Percentiles rank a stretch among this genome's conserved stretches.
Conservation (phyloP, 1,284 basidiomycete genomes). For the Ustilago crameri region DNA sequence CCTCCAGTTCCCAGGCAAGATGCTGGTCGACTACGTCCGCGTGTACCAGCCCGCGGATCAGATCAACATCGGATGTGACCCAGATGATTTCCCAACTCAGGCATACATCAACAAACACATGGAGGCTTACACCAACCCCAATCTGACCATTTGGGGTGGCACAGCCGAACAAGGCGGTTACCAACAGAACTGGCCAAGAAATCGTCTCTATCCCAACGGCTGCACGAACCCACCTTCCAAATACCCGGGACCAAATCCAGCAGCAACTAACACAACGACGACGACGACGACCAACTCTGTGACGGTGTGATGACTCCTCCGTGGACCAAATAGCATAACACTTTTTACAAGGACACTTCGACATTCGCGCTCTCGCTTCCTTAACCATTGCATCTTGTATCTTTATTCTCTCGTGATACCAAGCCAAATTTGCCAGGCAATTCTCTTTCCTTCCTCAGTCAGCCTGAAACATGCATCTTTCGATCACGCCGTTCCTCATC, state of each 20-base stretch:
- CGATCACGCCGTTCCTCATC: too few species aligned
- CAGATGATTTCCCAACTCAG: conserved; percentile 72
- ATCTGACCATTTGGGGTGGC: conserved; percentile 60
- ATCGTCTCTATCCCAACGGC: conserved; percentile 49
- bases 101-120: conserved; percentile 71
- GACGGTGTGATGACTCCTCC: too few species aligned
- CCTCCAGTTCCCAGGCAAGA: conserved; percentile 45
- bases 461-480: too few species aligned
- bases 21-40: conserved; percentile 61
- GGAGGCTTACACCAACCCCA: conserved; percentile 57
- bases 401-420: conserved; percentile 11
- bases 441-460: too few species aligned
- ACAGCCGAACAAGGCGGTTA: conserved; percentile 57
- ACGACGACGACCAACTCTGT: background rate
- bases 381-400: conserved; percentile 3
- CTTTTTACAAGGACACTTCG: background rate
- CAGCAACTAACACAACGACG: background rate
- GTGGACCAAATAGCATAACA: too few species aligned
- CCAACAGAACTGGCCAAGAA: conserved; percentile 59
- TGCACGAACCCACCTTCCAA: conserved; percentile 47
- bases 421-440: conserved; percentile 7
- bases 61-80: conserved; percentile 62
- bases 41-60: conserved; percentile 59
- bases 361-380: background rate
- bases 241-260: conserved; percentile 39